These are phyloP conservation scores for Zygosaccharomyces pseudobailii DNA, from an alignment of 1,139 yeast genomes.

Conservation along the genomic window DNA sequence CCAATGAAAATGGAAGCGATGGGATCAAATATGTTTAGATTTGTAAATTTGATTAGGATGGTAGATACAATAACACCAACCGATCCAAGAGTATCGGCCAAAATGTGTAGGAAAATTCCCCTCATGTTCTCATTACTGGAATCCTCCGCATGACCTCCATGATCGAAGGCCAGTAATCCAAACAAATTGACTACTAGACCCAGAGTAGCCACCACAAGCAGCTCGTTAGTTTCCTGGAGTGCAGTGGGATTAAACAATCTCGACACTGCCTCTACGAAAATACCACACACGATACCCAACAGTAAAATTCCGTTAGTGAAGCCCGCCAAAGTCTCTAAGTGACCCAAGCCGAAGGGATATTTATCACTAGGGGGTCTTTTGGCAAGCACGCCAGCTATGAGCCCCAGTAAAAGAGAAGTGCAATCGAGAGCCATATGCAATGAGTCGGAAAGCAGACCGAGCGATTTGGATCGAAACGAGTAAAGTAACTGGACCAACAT, in stretches of 20 bases:
- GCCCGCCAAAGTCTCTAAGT: slow-evolving; percentile 89
- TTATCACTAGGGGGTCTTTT: slow-evolving; percentile 58
- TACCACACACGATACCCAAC: slow-evolving; percentile 84
- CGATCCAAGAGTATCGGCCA: slow-evolving; percentile 95
- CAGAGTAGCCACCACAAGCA: slow-evolving; percentile 73
- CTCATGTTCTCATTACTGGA: slow-evolving; percentile 77
- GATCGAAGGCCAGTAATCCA: slow-evolving; percentile 92
- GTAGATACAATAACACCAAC: slow-evolving; percentile 94
- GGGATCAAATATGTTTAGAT: slow-evolving; percentile 73
- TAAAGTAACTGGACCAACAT: slow-evolving; percentile 92
- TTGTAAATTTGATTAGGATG: slow-evolving; percentile 51
- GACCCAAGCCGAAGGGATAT: slow-evolving; percentile 81
- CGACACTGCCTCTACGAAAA: slow-evolving; percentile 80
- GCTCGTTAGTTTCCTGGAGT: slow-evolving; percentile 76
- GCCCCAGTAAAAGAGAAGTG: slow-evolving; percentile 80
- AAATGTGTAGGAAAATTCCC: slow-evolving; percentile 86
- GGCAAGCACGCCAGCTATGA: slow-evolving; percentile 71
- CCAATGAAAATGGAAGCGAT: slow-evolving; percentile 88
- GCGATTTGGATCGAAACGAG: slow-evolving; percentile 85
- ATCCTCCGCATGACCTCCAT: slow-evolving; percentile 44
- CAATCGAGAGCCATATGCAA: slow-evolving; percentile 96
- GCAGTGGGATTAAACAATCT: slow-evolving; percentile 73
- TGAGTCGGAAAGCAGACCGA: slow-evolving; percentile 88
- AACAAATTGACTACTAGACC: slow-evolving; percentile 87
- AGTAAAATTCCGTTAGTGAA: slow-evolving; percentile 88